These are phyloP conservation scores for Lenzites betulinus DNA, from an alignment of 768 basidiomycete species.

Conservation along the genomic window DNA sequence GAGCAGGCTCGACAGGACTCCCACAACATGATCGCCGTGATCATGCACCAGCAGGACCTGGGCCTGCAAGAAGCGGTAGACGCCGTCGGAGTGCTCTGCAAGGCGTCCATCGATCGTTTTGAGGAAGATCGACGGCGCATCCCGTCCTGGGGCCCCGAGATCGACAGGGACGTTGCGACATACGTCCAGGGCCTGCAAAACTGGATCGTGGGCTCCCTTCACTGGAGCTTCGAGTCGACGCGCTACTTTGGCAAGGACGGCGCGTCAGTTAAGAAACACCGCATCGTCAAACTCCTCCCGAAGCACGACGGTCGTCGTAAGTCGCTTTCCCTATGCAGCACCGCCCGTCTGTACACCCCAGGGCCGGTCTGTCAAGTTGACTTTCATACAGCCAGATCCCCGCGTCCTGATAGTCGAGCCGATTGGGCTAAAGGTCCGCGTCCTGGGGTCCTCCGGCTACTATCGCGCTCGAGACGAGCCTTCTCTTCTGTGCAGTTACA, in stretches of 20 bases:
- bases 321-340: background rate
- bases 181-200: conserved; percentile 67
- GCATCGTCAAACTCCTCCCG: conserved; percentile 48
- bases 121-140: conserved; percentile 43
- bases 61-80: conserved; percentile 64
- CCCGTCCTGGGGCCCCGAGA: conserved; percentile 63
- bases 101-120: conserved; percentile 55
- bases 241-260: conserved; percentile 70
- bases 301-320: conserved; percentile 4
- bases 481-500: conserved; percentile 11
- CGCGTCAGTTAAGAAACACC: conserved; percentile 51
- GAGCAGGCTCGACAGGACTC: conserved; percentile 68
- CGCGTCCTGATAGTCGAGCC: background rate
- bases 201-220: conserved; percentile 72
- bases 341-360: background rate
- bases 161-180: conserved; percentile 56
- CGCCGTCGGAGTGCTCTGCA: conserved; percentile 62
- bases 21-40: conserved; percentile 70
- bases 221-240: conserved; percentile 72
- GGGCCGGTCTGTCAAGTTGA: conserved; percentile 10
- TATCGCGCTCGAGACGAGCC: conserved; percentile 9
- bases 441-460: background rate
- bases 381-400: conserved; percentile 5
- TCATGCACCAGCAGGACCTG: conserved; percentile 60
- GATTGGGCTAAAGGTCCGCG: background rate